A percentile compares a stretch with the other conserved stretches of the same genome.
These are phyloP conservation scores for Gossypium ekmanianum DNA, from an alignment of 345 rosid species.

Conservation along the genomic window DNA sequence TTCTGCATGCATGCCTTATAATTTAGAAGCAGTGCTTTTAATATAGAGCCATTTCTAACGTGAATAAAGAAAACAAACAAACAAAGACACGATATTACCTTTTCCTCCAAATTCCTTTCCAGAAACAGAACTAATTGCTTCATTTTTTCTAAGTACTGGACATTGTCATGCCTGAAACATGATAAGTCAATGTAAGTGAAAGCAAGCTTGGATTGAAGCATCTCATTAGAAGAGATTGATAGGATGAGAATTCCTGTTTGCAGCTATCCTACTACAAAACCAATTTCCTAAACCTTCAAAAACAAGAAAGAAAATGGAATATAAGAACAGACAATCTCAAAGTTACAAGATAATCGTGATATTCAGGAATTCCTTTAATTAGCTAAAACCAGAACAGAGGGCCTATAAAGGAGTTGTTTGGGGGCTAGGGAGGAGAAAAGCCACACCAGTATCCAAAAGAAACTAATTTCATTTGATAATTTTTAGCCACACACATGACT, in stretches of 20 bases:
- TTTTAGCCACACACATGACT: no score
- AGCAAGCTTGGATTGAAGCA: slow-evolving; percentile 19
- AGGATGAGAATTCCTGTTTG: slow-evolving; percentile 12
- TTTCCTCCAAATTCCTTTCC: slow-evolving; percentile 70
- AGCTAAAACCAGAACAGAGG: background rate
- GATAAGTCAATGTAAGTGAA: slow-evolving; percentile 25
- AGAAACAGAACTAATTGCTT: slow-evolving; percentile 82
- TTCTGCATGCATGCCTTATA: background rate
- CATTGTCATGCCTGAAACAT: slow-evolving; percentile 85
- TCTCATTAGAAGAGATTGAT: background rate
- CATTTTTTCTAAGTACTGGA: slow-evolving; percentile 79
- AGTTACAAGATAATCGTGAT: background rate
- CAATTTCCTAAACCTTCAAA: background rate
- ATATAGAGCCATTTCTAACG: slow-evolving; percentile 10
- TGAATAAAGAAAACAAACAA: background rate
- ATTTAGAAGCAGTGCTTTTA: background rate
- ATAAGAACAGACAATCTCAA: background rate
- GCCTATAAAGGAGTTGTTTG: background rate
- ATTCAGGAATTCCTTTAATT: background rate
- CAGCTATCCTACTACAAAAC: slow-evolving; percentile 13
- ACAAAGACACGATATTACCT: slow-evolving; percentile 42
- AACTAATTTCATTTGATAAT: no score
- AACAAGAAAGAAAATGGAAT: slow-evolving; percentile 3
- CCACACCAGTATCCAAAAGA: background rate
- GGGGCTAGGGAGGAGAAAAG: background rate